phyloP scores from a whole-genome alignment of 2,329 filamentous ascomycete genomes.

The Ampelomyces quisqualis region DNA sequence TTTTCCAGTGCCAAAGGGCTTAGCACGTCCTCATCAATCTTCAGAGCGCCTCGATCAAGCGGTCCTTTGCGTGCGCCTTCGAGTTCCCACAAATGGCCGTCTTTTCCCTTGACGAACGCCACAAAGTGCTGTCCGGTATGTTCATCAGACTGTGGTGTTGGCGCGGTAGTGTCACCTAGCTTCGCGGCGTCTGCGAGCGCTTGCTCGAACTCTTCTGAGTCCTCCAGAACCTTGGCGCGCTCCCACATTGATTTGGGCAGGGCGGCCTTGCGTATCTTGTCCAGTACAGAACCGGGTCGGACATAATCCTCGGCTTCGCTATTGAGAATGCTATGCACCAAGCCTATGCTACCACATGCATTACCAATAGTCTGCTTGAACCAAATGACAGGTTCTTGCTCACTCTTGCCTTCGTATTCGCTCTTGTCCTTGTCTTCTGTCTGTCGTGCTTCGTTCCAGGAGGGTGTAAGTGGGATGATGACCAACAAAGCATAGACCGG shows the following conservation, averaged over 20 bases:
- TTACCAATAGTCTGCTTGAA: slow-evolving; percentile 61
- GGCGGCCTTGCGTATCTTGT: slow-evolving; percentile 48
- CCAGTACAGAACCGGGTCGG: slow-evolving; percentile 46
- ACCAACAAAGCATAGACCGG: slow-evolving; percentile 58
- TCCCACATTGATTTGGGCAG: slow-evolving; percentile 48
- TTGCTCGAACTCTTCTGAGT: slow-evolving; percentile 48
- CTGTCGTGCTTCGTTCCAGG: slow-evolving; percentile 46
- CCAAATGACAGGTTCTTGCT: slow-evolving; percentile 57
- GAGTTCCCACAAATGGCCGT: slow-evolving; percentile 51
- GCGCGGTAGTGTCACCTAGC: slow-evolving; percentile 45
- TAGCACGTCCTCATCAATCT: slow-evolving; percentile 48
- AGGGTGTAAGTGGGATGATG: slow-evolving; percentile 50
- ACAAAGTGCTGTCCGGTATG: slow-evolving; percentile 48
- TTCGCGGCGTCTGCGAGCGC: slow-evolving; percentile 48
- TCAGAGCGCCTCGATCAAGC: slow-evolving; percentile 46
- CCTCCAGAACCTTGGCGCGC: slow-evolving; percentile 55
- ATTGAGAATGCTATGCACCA: slow-evolving; percentile 58
- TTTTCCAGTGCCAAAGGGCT: slow-evolving; percentile 46
- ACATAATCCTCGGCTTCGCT: slow-evolving; percentile 49
- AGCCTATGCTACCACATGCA: slow-evolving; percentile 60
- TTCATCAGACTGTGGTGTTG: slow-evolving; percentile 30
- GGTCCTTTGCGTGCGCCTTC: slow-evolving; percentile 50
- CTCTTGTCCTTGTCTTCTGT: slow-evolving; percentile 45
- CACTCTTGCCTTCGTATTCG: slow-evolving; percentile 51
- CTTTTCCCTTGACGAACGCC: slow-evolving; percentile 49